Evolutionary conservation across 345 rosid genomes (phyloP).

Genomic region (Arabidopsis arenosa): DNA sequence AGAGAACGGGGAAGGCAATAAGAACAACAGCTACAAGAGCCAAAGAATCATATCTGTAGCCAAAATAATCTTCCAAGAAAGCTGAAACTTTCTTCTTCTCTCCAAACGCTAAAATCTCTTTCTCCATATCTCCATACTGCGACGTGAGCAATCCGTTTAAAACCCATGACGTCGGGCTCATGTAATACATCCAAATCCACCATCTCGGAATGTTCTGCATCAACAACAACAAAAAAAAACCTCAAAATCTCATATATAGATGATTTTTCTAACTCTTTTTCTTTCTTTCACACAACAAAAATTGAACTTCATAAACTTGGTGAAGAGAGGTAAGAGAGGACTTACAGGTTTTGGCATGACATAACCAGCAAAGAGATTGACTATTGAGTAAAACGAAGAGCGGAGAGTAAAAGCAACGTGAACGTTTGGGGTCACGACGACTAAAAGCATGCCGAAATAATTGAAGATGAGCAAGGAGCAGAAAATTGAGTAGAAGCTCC

Average conservation of each 20-base stretch:
- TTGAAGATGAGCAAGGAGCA: slow-evolving; percentile 53
- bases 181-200: slow-evolving; percentile 48
- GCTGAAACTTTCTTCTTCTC: slow-evolving; percentile 37
- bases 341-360: slow-evolving; percentile 56
- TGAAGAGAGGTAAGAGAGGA: background rate
- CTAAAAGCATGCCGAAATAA: slow-evolving; percentile 55
- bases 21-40: slow-evolving; percentile 24
- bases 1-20: slow-evolving; percentile 26
- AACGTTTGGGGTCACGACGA: slow-evolving; percentile 44
- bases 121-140: slow-evolving; percentile 42
- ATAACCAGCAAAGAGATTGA: slow-evolving; percentile 60
- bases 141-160: slow-evolving; percentile 44
- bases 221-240: background rate
- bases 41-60: slow-evolving; percentile 27
- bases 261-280: background rate
- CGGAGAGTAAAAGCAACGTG: slow-evolving; percentile 52
- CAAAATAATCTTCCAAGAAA: slow-evolving; percentile 39
- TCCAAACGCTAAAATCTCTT: slow-evolving; percentile 40
- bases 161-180: slow-evolving; percentile 42
- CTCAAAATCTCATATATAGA: background rate
- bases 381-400: slow-evolving; percentile 45
- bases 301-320: background rate
- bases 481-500: slow-evolving; percentile 51
- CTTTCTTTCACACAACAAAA: background rate
- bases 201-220: slow-evolving; percentile 41